phyloP scores from a whole-genome alignment of 106 monocot genomes.

The Dendrobium catenatum region DNA sequence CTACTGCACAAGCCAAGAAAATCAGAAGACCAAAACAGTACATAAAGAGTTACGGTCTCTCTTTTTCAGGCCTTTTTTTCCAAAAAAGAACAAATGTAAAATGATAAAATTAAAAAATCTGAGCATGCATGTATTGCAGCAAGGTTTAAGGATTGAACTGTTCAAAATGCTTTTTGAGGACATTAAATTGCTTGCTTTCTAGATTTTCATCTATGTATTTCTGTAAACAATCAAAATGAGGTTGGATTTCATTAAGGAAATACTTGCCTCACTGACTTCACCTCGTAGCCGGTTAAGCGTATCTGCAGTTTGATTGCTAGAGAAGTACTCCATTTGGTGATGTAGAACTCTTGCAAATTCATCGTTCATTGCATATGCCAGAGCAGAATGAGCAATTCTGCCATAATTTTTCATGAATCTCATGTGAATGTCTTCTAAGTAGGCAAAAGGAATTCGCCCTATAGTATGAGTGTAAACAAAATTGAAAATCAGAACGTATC shows the following conservation, averaged over 20 bases:
- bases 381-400: constrained; percentile 63
- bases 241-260: constrained; percentile 3
- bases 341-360: constrained; percentile 93
- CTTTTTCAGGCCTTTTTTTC: background rate
- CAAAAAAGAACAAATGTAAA: background rate
- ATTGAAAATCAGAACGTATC: background rate
- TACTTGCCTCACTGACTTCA: constrained; percentile 87
- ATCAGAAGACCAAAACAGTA: background rate
- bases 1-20: background rate
- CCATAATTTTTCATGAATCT: constrained; percentile 99
- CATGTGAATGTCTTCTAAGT: constrained; percentile 95
- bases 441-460: constrained; percentile 92
- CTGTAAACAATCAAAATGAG: background rate
- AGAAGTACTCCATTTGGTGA: constrained; percentile 98
- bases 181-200: background rate
- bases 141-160: background rate
- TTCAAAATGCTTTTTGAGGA: background rate
- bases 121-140: background rate
- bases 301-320: constrained; percentile 78
- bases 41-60: background rate
- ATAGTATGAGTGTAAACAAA: background rate
- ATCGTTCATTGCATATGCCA: constrained; percentile 99
- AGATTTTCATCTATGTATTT: background rate
- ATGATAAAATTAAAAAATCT: constrained; percentile 1
- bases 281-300: constrained; percentile 79